Evolutionary conservation across 2,329 filamentous ascomycete species (phyloP).

Genomic region (Emmonsia crescens): DNA sequence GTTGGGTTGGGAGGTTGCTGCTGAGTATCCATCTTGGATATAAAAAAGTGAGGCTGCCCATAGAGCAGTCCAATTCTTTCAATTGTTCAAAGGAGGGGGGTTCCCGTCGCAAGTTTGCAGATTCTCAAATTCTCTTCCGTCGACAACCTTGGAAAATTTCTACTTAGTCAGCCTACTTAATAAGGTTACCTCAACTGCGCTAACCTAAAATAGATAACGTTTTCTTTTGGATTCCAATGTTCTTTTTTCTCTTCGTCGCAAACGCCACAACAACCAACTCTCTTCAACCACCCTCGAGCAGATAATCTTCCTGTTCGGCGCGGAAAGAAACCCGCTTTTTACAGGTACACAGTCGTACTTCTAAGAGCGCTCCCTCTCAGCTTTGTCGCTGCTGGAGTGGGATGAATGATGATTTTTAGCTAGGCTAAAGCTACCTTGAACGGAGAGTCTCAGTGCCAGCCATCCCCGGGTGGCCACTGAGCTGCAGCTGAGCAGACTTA

Average conservation of each 20-base stretch:
- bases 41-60: slow-evolving; percentile 3
- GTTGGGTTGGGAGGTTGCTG: slow-evolving; percentile 5
- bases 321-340: not conserved
- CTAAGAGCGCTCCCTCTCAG: not conserved
- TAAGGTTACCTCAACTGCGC: not conserved
- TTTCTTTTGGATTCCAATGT: not conserved
- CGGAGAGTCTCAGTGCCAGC: not conserved
- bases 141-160: no score
- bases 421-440: not conserved
- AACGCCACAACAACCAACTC: not conserved
- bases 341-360: not conserved
- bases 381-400: slow-evolving; percentile 6
- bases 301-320: not conserved
- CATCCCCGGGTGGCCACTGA: not conserved
- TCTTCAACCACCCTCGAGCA: not conserved
- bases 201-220: not conserved
- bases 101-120: not conserved
- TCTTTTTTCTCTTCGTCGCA: not conserved
- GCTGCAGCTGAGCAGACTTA: not conserved
- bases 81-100: not conserved
- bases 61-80: slow-evolving; percentile 1
- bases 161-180: not conserved
- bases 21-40: slow-evolving; percentile 11
- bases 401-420: slow-evolving; percentile 1
- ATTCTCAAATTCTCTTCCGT: no score